Conservation (phyloP, 495 filamentous ascomycete species). For the Xylaria scruposa region DNA sequence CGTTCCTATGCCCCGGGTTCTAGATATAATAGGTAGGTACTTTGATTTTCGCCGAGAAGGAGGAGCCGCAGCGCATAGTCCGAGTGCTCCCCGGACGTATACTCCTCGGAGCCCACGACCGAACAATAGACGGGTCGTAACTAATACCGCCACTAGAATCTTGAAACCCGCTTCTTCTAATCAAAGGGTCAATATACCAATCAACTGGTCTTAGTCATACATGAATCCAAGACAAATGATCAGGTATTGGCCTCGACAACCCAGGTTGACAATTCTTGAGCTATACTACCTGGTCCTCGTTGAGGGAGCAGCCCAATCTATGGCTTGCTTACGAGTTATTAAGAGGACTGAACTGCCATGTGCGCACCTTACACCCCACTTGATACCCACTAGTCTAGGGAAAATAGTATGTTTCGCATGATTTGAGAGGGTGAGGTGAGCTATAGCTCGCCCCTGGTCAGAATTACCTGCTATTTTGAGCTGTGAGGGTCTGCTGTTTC, state of each 20-base stretch:
- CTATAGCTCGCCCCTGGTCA: constrained; percentile 1
- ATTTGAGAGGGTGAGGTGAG: constrained; percentile 1
- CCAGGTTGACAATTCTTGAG: not conserved
- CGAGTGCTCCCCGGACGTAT: not conserved
- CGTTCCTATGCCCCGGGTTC: constrained; percentile 6
- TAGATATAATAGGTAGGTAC: constrained; percentile 8
- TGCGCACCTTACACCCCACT: constrained; percentile 4
- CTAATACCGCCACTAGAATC: not conserved
- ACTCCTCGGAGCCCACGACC: not conserved
- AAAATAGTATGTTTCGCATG: constrained; percentile 23
- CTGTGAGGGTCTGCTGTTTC: not conserved
- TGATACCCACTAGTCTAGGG: not conserved
- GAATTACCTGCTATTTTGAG: constrained; percentile 20
- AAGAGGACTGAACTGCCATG: constrained; percentile 3
- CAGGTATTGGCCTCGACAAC: not conserved
- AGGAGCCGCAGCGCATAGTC: not conserved
- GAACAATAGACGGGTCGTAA: not conserved
- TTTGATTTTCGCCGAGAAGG: constrained; percentile 3
- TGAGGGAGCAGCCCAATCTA: not conserved
- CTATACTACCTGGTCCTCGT: constrained; percentile 8
- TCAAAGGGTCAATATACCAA: not conserved
- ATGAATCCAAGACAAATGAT: not conserved
- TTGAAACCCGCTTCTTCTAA: constrained; percentile 5
- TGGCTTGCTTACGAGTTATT: too few relatives aligned
- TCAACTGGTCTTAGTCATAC: not conserved